Conservation (phyloP, 116 monocot species). For the Phalaenopsis hybrid region DNA sequence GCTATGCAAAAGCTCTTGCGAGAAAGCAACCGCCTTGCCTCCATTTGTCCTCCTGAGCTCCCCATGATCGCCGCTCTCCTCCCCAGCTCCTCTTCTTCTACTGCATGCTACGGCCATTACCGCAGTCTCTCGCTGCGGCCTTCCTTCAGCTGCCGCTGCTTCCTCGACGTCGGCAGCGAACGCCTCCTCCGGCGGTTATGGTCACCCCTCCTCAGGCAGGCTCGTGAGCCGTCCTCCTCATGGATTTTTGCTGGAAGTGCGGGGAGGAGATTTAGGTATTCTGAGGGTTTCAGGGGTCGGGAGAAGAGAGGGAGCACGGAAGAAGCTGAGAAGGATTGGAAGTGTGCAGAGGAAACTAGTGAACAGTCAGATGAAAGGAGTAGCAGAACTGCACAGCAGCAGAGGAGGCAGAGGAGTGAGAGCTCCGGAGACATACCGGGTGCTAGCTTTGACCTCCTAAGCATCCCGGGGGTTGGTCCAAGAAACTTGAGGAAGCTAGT, state of each 20-base stretch:
- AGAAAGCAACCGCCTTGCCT: conserved; percentile 10
- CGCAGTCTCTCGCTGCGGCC: not conserved
- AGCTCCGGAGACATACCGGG: not conserved
- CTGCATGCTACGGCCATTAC: not conserved
- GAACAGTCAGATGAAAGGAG: conserved; percentile 3
- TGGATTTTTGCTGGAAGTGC: conserved; percentile 6
- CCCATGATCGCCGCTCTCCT: conserved; percentile 17
- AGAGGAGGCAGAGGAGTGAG: conserved; percentile 33
- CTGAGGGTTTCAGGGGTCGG: conserved; percentile 15
- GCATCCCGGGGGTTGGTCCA: conserved; percentile 62
- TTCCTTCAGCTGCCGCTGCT: not conserved
- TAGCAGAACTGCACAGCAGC: not conserved
- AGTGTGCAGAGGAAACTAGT: not conserved
- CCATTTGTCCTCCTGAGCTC: conserved; percentile 7
- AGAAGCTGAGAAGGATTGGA: conserved; percentile 1
- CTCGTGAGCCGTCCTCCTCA: not conserved
- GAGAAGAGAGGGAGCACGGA: conserved; percentile 4
- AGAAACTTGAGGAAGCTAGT: conserved; percentile 67
- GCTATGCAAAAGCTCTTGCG: conserved; percentile 38
- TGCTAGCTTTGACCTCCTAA: conserved; percentile 31
- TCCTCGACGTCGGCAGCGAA: not conserved
- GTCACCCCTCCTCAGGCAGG: conserved; percentile 7
- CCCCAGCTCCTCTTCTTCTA: not conserved
- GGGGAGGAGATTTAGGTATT: conserved; percentile 11
- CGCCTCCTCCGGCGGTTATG: conserved; percentile 3